Evolutionary conservation across 768 basidiomycete species (phyloP).

Genomic region (Suillus sp.): DNA sequence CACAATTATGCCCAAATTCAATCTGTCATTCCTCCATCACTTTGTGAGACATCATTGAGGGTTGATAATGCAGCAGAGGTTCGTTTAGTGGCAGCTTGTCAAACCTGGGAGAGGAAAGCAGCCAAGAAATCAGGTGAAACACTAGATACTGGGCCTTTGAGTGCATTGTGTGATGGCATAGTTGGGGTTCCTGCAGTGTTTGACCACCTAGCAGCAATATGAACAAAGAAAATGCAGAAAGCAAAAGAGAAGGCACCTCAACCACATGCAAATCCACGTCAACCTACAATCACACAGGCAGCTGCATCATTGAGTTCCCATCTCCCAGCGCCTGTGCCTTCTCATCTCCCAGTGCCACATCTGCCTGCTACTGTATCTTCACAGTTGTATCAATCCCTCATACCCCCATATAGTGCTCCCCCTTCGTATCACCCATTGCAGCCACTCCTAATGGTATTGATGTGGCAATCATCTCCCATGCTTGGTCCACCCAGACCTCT

Average conservation of each 20-base stretch:
- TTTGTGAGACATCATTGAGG: not conserved
- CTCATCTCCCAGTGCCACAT: not conserved
- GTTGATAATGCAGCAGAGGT: not conserved
- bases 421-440: not conserved
- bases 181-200: not conserved
- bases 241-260: conserved; percentile 1
- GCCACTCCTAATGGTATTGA: not conserved
- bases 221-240: not conserved
- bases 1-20: conserved; percentile 12
- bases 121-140: not conserved
- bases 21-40: conserved; percentile 2
- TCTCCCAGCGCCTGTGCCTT: not conserved
- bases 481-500: not conserved
- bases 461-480: not conserved
- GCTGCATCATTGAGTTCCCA: not conserved
- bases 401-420: not conserved
- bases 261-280: not conserved
- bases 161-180: not conserved
- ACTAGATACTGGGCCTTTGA: not conserved
- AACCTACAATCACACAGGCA: not conserved
- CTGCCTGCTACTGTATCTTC: not conserved
- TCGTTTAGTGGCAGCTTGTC: not conserved
- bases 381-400: not conserved
- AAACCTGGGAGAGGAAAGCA: not conserved
- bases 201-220: not conserved